A percentile compares a stretch with the other conserved stretches of the same genome.
Evolutionary conservation across 805 yeast species (phyloP).

Genomic region (Lachancea kluyveri): DNA sequence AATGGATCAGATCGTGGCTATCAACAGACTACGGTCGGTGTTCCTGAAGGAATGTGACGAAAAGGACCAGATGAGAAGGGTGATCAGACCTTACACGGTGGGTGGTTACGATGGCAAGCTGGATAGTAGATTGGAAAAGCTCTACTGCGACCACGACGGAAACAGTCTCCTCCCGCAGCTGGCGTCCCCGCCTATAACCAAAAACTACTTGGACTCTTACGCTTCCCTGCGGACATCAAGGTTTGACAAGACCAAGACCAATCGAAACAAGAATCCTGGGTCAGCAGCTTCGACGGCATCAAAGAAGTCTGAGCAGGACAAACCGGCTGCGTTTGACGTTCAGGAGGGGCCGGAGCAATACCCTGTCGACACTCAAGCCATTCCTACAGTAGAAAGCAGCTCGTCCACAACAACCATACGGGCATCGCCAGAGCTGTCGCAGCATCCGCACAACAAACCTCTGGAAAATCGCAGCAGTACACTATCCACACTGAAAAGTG

Average conservation of each 20-base stretch:
- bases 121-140: slow-evolving; percentile 11
- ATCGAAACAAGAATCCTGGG: no score
- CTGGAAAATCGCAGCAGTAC: no score
- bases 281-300: no score
- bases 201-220: slow-evolving; percentile 6
- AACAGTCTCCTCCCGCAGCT: slow-evolving; percentile 14
- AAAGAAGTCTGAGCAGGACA: no score
- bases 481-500: neutral
- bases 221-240: slow-evolving; percentile 2
- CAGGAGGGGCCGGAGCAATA: no score
- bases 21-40: slow-evolving; percentile 26
- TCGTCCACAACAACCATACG: no score
- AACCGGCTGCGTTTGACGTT: no score
- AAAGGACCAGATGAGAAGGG: slow-evolving; percentile 26
- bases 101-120: slow-evolving; percentile 5
- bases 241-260: slow-evolving; percentile 4
- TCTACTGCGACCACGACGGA: slow-evolving; percentile 19
- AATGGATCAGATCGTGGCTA: slow-evolving; percentile 25
- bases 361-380: no score
- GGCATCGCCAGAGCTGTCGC: no score
- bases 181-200: slow-evolving; percentile 28
- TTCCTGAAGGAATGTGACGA: slow-evolving; percentile 24
- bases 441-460: no score
- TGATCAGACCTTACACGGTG: slow-evolving; percentile 23
- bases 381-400: no score